Evolutionary conservation across 805 yeast genomes (phyloP), one percentile per base, ranked within the genome.

Genomic region (Maudiozyma pseudohumilis): DNA sequence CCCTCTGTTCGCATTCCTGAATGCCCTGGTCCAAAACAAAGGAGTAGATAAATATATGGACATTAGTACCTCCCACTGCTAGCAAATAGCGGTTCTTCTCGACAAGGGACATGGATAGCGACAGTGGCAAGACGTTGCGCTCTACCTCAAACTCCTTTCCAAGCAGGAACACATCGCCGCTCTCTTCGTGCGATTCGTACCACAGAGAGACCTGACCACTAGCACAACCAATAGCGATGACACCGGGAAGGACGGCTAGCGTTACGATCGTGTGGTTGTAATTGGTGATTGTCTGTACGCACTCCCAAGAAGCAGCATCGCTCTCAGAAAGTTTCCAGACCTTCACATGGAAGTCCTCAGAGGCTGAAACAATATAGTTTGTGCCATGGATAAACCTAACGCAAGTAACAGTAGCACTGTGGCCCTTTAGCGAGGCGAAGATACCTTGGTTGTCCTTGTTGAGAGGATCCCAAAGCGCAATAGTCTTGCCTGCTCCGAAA

Each of bases 21-120:
- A 60, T 39, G 24, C 5, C 35, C 1, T 45, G 40, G 1, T 45
- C 40, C 1, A 56, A 34, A 9, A 45, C 50, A 42, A 77, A 70
- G 0, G 78, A 57, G 48, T 74, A 75, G 4, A 84, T 66, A 41
- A 68, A 75, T 5, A 88, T 51, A 23, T 60, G 53, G 21, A 60
- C 56, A 38, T 68, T 69, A 0, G 94, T 78, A 13, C 94, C 94
- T 16, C 92, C 94, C n/a, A 79, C 54, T 2, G 85, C 80, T 18
- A 82, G 48, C 6, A 80, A 46, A 46, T 63, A 71, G 33, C 65
- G 60, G 20, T 55, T 56, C 3, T 41, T 42, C 6, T 38, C 29
- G 9, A 59, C 45, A 7, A 48, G 44, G 8, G 55, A 45, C 18
- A 59, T 26, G 0, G 60, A 44, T 19, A 59, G 29, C 11, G 53